Conservation (phyloP, 78 protist genomes). For the Planoprotostelium fungivorum region DNA sequence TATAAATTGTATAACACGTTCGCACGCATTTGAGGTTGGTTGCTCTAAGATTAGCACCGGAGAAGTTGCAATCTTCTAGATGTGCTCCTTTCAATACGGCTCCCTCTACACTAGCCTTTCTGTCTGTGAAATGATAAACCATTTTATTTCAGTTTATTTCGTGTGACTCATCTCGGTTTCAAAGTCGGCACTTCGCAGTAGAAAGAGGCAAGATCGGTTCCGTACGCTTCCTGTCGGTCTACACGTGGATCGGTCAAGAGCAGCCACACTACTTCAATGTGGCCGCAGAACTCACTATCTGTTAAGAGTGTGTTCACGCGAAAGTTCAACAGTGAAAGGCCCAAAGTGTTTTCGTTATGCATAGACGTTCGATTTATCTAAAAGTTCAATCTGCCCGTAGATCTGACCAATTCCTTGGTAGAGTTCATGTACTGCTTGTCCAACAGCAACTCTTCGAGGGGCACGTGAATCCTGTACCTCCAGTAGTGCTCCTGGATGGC, state of each 20-base stretch:
- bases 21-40: conserved; percentile 49
- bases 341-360: too few relatives aligned
- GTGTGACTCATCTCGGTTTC: conserved; percentile 39
- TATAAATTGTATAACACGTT: too few relatives aligned
- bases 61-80: conserved; percentile 53
- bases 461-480: conserved; percentile 69
- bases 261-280: too few relatives aligned
- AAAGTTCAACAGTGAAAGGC: too few relatives aligned
- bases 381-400: background rate
- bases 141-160: background rate
- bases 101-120: conserved; percentile 59
- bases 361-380: too few relatives aligned
- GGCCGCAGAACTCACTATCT: too few relatives aligned
- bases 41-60: conserved; percentile 63
- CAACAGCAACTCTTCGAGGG: conserved; percentile 33
- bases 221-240: too few relatives aligned
- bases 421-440: conserved; percentile 5
- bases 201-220: too few relatives aligned
- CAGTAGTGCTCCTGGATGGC: conserved; percentile 68
- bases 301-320: too few relatives aligned
- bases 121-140: background rate
- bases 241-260: too few relatives aligned
- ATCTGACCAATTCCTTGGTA: background rate
- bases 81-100: conserved; percentile 36
- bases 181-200: conserved; percentile 40